Evolutionary conservation across 2,329 filamentous ascomycete genomes (phyloP), one percentile per base, ranked within the genome.

Genomic region (Colletotrichum spaethianum): DNA sequence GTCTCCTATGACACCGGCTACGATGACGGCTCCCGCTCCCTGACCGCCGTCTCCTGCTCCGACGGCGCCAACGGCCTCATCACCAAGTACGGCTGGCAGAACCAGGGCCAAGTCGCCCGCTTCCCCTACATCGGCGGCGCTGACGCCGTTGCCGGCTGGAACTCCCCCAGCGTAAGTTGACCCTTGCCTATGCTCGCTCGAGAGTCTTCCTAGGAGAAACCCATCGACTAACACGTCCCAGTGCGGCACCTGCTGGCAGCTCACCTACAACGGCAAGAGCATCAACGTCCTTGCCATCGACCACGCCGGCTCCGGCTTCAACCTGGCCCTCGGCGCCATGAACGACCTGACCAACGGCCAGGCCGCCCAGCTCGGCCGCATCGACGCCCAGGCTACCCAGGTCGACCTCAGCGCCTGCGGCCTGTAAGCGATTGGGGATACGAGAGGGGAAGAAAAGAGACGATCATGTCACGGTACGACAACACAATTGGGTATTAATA

Each of bases 1-100:
- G 92, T 95, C 78, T 92, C 91, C 75, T 96, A 92, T 82, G 93
- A 95, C 83, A 82, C 84, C 26, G 90, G 87, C 78, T 96, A 94
- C 83, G 93, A 95, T 78, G 83, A 92, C 74, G 80, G 79, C 56
- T 75, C 75, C 72, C 87, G 90, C 70, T 85, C 88, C 55, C 80
- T 95, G 66, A 85, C 82, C 42, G 80, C 78, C 6, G 86, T 94
- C 55, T 80, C 91, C 73, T 94, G 92, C 88, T 92, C 90, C 40
- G 90, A 94, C 78, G 92, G 92, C 66, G 57, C 74, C 73, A 92
- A 93, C 81, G 92, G 92, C 70, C 86, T 94, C 73, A 89, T 89
- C 74, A 90, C 87, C 76, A 87, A 85, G 77, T 89, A 89, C 82
- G 85, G 85, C 76, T 93, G 88, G 89, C 78, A 82, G 63, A 89